phyloP scores from a whole-genome alignment of 495 filamentous ascomycete species.

The Aspergillus heteromorphus region DNA sequence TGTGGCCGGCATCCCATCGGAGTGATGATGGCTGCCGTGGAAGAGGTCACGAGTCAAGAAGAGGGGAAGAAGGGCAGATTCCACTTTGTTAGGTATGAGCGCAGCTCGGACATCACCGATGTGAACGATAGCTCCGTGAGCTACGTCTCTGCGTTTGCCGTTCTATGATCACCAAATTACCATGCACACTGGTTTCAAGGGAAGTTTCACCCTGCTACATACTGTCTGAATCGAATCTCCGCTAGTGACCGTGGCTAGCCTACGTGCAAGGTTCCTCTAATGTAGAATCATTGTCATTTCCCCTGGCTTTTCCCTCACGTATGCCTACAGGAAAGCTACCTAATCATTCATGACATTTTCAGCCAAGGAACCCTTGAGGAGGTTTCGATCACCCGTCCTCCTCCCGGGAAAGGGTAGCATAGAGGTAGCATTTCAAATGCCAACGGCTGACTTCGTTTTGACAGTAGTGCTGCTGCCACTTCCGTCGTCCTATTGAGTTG shows the following conservation, averaged over 20 bases:
- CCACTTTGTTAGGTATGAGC: constrained; percentile 85
- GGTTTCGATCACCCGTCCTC: not conserved
- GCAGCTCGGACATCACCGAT: constrained; percentile 71
- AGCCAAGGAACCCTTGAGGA: not conserved
- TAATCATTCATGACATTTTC: not conserved
- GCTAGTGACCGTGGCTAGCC: too few relatives aligned
- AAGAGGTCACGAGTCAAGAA: constrained; percentile 42
- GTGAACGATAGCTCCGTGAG: constrained; percentile 84
- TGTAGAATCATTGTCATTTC: too few relatives aligned
- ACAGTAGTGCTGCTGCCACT: too few relatives aligned
- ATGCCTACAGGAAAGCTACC: not conserved
- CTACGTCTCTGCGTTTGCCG: constrained; percentile 59
- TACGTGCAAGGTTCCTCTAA: too few relatives aligned
- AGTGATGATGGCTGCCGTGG: constrained; percentile 83
- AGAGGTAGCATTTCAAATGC: not conserved
- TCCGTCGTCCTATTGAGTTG: not conserved
- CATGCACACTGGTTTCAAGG: not conserved
- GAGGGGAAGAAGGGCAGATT: constrained; percentile 55
- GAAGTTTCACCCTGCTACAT: not conserved
- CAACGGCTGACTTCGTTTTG: too few relatives aligned
- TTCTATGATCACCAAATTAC: constrained; percentile 20
- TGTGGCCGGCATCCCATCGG: constrained; percentile 96
- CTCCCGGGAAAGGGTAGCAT: not conserved
- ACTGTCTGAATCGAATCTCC: not conserved
- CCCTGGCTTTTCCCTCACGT: too few relatives aligned